Base-by-base conservation (phyloP, 306 rosid genomes). In the Malus sieversii region DNA sequence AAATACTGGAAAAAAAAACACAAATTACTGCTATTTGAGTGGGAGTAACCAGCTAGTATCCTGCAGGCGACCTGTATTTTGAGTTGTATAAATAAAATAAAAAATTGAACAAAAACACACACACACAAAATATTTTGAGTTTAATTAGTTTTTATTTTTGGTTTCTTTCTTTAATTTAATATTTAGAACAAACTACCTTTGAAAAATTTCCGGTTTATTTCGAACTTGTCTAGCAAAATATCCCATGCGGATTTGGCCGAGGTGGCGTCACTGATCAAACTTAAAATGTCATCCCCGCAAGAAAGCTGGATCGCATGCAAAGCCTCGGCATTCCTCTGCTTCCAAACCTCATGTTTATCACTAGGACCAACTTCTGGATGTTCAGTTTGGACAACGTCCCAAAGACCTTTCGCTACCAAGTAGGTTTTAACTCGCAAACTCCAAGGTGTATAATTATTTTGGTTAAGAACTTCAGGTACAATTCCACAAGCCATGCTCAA, bases 221-320 rank as follows among this genome's bases (percentile, higher is more conserved):
- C 59, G 32, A 58, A 59, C 46, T 29, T 38, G 6, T 1, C 61
- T 10, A 11, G 22, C 57, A 77, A 71, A 10, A 9, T n/a, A 4
- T 62, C 51, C 77, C 82, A 71, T 15, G 77, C 82, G 0, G 4
- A 1, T 53, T 63, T 12, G 33, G 82, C 73, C 2, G 1, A 1
- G 15, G 6, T 3, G 8, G 10, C 12, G 8, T 0, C 15, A 10
- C 13, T 10, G 62, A 78, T 78, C 1, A n/a, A 18, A 2, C 18
- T 0, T 2, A 62, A 68, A 2, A 75, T 53, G 16, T 51, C 33
- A 19, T 25, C 8, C 1, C 72, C 66, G 51, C 82, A 78, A 8
- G 51, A 78, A 40, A 48, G 53, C 30, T 19, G 60, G 35, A 78
- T 78, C 27, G 45, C 77, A 25, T 71, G 77, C 6, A 78, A 29